Conservation (phyloP, 2,329 filamentous ascomycete genomes). For the Orbilia ellipsospora region DNA sequence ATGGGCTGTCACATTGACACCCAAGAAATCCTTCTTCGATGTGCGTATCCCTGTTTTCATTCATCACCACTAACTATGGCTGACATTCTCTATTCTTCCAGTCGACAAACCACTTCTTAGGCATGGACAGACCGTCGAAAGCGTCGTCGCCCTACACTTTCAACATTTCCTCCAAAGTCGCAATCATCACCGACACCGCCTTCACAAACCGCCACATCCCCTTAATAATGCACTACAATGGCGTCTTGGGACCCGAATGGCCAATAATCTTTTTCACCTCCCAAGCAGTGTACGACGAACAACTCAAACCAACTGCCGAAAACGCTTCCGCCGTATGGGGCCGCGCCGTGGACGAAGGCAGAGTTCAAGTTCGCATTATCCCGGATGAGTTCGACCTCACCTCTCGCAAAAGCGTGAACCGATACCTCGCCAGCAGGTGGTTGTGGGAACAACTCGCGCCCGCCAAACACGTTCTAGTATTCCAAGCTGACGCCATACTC, state of each 20-base stretch:
- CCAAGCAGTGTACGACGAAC: constrained; percentile 57
- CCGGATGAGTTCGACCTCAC: constrained; percentile 61
- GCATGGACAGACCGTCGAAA: neutral
- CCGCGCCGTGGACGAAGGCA: constrained; percentile 61
- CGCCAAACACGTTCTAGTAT: constrained; percentile 62
- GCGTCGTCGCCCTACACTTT: neutral
- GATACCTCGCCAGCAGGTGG: constrained; percentile 62
- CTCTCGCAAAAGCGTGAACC: constrained; percentile 61
- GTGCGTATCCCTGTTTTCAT: neutral
- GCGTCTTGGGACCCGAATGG: constrained; percentile 64
- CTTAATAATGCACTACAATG: constrained; percentile 63
- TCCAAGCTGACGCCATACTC: constrained; percentile 63
- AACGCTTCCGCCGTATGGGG: constrained; percentile 60
- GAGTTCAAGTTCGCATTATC: constrained; percentile 63
- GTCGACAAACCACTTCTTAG: constrained; percentile 16
- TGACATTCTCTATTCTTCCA: neutral
- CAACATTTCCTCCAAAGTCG: constrained; percentile 60
- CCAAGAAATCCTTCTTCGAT: constrained; percentile 9
- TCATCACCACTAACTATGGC: neutral
- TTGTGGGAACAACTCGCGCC: constrained; percentile 62
- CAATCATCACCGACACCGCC: constrained; percentile 63
- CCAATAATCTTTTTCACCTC: constrained; percentile 65
- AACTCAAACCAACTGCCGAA: constrained; percentile 59
- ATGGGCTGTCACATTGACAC: constrained; percentile 11
- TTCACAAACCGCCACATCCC: constrained; percentile 62